Percentiles rank a stretch among this genome's conserved stretches.
phyloP scores from a whole-genome alignment of 2,329 filamentous ascomycete species.

The Monosporascus ibericus region DNA sequence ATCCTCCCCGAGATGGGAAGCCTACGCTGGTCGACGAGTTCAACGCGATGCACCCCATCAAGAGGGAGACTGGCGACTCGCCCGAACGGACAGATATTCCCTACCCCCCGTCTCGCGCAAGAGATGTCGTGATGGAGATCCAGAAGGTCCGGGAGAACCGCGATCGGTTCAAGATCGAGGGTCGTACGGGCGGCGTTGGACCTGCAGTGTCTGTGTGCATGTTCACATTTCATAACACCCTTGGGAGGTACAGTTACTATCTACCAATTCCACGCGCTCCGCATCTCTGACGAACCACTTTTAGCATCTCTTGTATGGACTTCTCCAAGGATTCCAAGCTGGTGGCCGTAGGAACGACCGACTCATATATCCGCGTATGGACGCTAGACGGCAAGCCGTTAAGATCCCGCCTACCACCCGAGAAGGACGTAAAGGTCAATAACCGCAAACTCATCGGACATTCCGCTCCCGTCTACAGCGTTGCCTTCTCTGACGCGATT shows the following conservation, averaged over 20 bases:
- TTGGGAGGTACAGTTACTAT: constrained; percentile 62
- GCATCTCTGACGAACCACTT: constrained; percentile 1
- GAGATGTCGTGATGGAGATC: constrained; percentile 91
- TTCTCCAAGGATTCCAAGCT: constrained; percentile 88
- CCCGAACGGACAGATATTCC: constrained; percentile 76
- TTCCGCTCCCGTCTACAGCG: constrained; percentile 79
- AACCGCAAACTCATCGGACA: constrained; percentile 79
- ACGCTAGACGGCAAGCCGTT: constrained; percentile 80
- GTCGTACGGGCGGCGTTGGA: constrained; percentile 75
- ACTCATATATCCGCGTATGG: constrained; percentile 96
- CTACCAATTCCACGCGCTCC: neutral
- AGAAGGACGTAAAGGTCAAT: constrained; percentile 54
- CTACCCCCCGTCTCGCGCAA: constrained; percentile 77
- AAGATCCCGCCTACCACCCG: constrained; percentile 54
- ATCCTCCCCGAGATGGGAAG: constrained; percentile 65
- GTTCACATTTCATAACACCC: constrained; percentile 97
- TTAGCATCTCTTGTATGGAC: constrained; percentile 82
- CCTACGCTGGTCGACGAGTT: constrained; percentile 79
- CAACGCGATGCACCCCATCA: constrained; percentile 70
- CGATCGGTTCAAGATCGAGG: constrained; percentile 84
- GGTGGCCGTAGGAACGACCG: constrained; percentile 81
- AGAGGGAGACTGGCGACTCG: constrained; percentile 84
- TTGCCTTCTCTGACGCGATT: constrained; percentile 76
- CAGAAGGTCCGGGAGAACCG: constrained; percentile 90
- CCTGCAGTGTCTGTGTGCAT: constrained; percentile 85